Percentiles rank a stretch among this genome's conserved stretches.
These are phyloP conservation scores for Chaetomiaceae sp. DNA, from an alignment of 2,329 filamentous ascomycete genomes.

Conservation along the genomic window DNA sequence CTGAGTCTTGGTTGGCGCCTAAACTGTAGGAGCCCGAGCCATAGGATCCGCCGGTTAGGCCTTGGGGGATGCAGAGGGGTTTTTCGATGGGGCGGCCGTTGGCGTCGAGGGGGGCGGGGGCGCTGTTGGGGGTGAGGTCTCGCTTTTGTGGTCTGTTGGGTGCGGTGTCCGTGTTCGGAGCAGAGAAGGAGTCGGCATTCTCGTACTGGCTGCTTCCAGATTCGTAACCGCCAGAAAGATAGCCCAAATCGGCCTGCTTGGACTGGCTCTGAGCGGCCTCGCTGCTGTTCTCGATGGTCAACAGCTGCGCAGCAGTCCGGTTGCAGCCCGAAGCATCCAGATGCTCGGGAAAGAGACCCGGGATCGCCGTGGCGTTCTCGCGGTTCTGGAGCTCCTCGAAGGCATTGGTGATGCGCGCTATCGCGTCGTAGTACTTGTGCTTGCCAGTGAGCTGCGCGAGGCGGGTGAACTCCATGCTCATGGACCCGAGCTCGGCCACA, in stretches of 20 bases:
- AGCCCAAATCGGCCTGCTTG: constrained; percentile 17
- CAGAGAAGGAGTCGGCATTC: too few relatives aligned
- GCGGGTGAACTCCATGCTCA: constrained; percentile 85
- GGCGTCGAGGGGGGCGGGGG: constrained; percentile 30
- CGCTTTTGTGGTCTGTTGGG: constrained; percentile 5
- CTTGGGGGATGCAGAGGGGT: constrained; percentile 55
- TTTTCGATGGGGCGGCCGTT: constrained; percentile 33
- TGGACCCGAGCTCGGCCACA: constrained; percentile 69
- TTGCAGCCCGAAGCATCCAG: constrained; percentile 80
- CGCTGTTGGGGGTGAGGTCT: background rate
- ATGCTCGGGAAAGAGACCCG: constrained; percentile 74
- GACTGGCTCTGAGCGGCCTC: constrained; percentile 35
- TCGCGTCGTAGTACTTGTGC: constrained; percentile 81
- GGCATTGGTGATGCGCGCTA: constrained; percentile 78
- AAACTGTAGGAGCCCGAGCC: constrained; percentile 51
- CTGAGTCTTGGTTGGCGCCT: constrained; percentile 65
- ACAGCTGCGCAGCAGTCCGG: constrained; percentile 39
- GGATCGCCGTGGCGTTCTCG: constrained; percentile 54
- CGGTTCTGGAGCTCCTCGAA: constrained; percentile 69
- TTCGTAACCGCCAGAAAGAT: background rate
- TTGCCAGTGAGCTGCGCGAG: constrained; percentile 80
- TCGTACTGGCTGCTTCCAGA: background rate
- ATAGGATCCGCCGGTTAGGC: constrained; percentile 46
- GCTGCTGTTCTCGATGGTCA: constrained; percentile 28
- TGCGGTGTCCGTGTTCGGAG: background rate